A percentile compares a stretch with the other conserved stretches of the same genome.
Conservation (phyloP, 2,329 filamentous ascomycete genomes). For the Sporothrix mexicana region DNA sequence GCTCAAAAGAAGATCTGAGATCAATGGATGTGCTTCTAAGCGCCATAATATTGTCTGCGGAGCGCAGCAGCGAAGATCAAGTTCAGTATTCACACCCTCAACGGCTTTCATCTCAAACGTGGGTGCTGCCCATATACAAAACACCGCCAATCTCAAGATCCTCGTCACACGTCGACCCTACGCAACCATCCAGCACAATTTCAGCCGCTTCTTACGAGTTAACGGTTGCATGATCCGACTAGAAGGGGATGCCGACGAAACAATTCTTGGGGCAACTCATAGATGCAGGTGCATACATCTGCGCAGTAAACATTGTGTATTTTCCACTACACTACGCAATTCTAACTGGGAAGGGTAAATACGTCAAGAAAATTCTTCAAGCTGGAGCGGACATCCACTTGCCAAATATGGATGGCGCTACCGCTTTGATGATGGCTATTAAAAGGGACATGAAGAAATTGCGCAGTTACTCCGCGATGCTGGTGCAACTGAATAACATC, state of each 20-base stretch:
- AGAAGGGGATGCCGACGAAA: conserved; percentile 39
- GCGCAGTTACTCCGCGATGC: not conserved
- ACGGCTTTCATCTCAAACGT: conserved; percentile 33
- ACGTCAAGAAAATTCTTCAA: too few relatives aligned
- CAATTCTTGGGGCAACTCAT: too few relatives aligned
- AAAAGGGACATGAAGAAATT: not conserved
- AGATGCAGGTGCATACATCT: too few relatives aligned
- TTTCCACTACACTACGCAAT: too few relatives aligned
- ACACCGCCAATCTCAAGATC: conserved; percentile 34
- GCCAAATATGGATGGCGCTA: not conserved
- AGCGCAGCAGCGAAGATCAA: conserved; percentile 20
- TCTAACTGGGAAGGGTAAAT: too few relatives aligned
- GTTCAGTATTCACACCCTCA: not conserved
- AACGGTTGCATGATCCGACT: conserved; percentile 41
- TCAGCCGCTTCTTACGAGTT: conserved; percentile 40
- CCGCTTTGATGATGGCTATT: not conserved
- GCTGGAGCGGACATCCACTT: not conserved
- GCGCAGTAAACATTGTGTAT: too few relatives aligned
- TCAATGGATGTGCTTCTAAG: not conserved
- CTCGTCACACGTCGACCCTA: conserved; percentile 48
- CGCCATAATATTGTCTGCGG: conserved; percentile 35
- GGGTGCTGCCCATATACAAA: not conserved
- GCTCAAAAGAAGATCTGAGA: not conserved
- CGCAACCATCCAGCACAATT: conserved; percentile 39
- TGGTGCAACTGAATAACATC: not conserved